These are phyloP conservation scores for Pleurotus citrinopileatus DNA, from an alignment of 768 basidiomycete genomes.

Conservation along the genomic window DNA sequence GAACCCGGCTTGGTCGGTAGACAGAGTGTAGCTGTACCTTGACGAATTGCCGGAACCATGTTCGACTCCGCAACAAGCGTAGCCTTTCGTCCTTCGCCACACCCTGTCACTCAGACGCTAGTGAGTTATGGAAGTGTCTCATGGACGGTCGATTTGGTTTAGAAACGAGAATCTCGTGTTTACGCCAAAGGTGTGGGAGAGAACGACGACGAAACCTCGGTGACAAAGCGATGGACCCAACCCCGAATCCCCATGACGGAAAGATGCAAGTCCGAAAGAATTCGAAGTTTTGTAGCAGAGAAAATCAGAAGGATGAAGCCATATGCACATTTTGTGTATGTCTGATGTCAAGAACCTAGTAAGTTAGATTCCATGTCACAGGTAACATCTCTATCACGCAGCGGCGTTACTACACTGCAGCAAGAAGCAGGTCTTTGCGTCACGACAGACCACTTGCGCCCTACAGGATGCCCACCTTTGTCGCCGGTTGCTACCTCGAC, in stretches of 20 bases:
- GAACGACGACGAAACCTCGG: not conserved
- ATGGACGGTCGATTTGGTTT: not conserved
- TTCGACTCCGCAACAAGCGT: not conserved
- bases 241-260: too few relatives aligned
- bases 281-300: too few relatives aligned
- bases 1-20: not conserved
- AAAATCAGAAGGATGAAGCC: too few relatives aligned
- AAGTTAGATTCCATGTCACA: too few relatives aligned
- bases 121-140: too few relatives aligned
- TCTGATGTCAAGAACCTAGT: not conserved
- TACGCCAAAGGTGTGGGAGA: conserved; percentile 4
- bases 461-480: too few relatives aligned
- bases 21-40: conserved; percentile 3
- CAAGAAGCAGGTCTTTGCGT: too few relatives aligned
- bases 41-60: conserved; percentile 1
- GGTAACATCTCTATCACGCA: too few relatives aligned
- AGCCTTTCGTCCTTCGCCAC: conserved; percentile 6
- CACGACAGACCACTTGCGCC: too few relatives aligned
- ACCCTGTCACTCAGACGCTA: not conserved
- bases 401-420: too few relatives aligned
- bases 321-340: too few relatives aligned
- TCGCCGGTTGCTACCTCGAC: too few relatives aligned
- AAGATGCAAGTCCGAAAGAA: not conserved
- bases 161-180: not conserved
- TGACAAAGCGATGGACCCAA: not conserved